Evolutionary conservation across 129 eudicot species (phyloP).

Genomic region (Logfia minima): DNA sequence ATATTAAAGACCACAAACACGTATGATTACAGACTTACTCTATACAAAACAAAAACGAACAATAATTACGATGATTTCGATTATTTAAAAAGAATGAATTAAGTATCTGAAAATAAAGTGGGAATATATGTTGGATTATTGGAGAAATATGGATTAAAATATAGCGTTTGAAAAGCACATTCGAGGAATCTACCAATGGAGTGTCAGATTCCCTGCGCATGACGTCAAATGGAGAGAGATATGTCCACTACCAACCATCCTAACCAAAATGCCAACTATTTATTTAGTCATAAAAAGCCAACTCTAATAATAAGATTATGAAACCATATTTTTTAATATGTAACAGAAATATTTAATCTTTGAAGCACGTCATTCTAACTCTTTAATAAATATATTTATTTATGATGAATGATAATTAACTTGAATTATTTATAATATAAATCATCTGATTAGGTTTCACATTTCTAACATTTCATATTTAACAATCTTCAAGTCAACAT

Average conservation of each 20-base stretch:
- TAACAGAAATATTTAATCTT: neutral
- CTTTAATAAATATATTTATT: too few relatives aligned
- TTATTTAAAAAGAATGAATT: neutral
- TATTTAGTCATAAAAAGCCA: neutral
- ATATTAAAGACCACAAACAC: too few relatives aligned
- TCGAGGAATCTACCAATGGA: conserved; percentile 32
- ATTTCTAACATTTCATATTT: too few relatives aligned
- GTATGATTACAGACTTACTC: too few relatives aligned
- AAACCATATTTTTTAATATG: neutral
- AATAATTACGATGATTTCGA: too few relatives aligned
- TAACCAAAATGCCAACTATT: neutral
- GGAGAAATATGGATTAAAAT: neutral
- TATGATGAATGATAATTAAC: too few relatives aligned
- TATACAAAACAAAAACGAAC: too few relatives aligned
- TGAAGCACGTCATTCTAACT: neutral
- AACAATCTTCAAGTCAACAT: too few relatives aligned
- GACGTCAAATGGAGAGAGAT: conserved; percentile 28
- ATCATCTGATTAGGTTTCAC: too few relatives aligned
- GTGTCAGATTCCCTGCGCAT: conserved; percentile 21
- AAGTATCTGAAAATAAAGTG: neutral
- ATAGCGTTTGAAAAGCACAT: conserved; percentile 23
- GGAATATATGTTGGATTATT: conserved; percentile 13
- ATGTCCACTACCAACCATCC: conserved; percentile 35
- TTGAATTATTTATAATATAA: too few relatives aligned
- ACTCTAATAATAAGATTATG: neutral